Base-by-base conservation (phyloP, 2,329 filamentous ascomycete genomes). In the Polytolypa hystricis region DNA sequence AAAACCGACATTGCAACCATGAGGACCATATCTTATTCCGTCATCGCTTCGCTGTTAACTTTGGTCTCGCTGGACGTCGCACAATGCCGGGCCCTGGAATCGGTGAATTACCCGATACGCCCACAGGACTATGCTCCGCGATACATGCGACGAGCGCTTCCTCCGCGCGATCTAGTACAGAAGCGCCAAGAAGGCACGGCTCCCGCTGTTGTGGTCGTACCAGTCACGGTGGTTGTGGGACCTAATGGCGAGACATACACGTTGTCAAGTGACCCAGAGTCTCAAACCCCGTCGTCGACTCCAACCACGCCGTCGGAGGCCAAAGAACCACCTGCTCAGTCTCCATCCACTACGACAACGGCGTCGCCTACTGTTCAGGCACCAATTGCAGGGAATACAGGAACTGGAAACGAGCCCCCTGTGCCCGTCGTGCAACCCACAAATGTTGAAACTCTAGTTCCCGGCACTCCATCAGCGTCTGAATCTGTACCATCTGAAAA, bases 121-220 rank as follows among this genome's bases (percentile, higher is more conserved):
- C 27, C 34, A 23, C 27, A 18, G 14, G 29, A 37, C 25, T 37
- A 37, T 31, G 47, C 54, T 34, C 47, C 53, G 10, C 51, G 49
- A 20, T 51, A 56, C 14, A 37, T 57, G 31, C 55, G 55, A 44
- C 28, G 16, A 39, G 33, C 14, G 25, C 21, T 7, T 34, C 39
- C 19, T 14, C 32, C 8, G 27, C 34, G 5, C 35, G 45, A 6
- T 33, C 42, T 9, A 42, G 48, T 10, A 39, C 49, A 12, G 30
- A 48, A 26, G 39, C 47, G 18, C 42, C 49, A 32, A 32, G 21
- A 20, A 19, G 32, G 18, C 16, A 21, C 12, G 17, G 39, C 9
- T 16, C 25, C 41, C 11, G 30, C 35, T 16, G 26, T 42, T 19
- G 37, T 44, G n/a, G 29, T 44, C 8, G 34, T 44, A 10, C 40